These are phyloP conservation scores for Ascochyta viciae-villosae DNA, from an alignment of 2,329 filamentous ascomycete species.

Conservation along the genomic window DNA sequence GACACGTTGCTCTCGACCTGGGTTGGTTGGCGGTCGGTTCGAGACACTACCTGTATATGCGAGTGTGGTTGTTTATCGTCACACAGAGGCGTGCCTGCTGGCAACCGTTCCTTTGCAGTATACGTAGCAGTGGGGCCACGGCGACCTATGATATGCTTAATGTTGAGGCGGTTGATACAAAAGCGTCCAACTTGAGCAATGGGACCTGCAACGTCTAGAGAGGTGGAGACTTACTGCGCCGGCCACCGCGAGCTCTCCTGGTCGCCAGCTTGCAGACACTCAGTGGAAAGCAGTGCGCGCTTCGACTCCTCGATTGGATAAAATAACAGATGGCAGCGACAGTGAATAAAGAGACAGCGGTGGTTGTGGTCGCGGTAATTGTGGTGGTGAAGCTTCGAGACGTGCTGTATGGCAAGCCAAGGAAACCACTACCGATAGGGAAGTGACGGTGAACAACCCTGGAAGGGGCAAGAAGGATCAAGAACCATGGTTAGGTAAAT, in stretches of 20 bases:
- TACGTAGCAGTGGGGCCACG: conserved; percentile 23
- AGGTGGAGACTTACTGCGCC: conserved; percentile 33
- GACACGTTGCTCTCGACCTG: background rate
- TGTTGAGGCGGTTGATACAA: background rate
- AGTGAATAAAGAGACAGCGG: background rate
- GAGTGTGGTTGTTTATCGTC: conserved; percentile 19
- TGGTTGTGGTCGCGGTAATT: background rate
- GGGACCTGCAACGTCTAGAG: background rate
- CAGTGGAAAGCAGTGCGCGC: too few relatives aligned
- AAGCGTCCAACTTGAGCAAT: background rate
- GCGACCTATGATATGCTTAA: conserved; percentile 23
- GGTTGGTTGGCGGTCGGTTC: background rate
- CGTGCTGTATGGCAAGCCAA: background rate
- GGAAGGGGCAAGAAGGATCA: background rate
- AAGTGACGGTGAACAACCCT: conserved; percentile 1
- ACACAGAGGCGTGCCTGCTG: conserved; percentile 22
- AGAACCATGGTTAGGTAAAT: background rate
- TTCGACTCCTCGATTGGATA: background rate
- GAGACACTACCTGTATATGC: conserved; percentile 36
- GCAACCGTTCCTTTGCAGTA: conserved; percentile 23
- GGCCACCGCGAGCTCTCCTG: conserved; percentile 25
- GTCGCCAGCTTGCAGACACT: conserved; percentile 27
- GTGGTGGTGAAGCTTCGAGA: background rate
- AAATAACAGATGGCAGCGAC: too few relatives aligned
- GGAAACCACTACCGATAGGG: conserved; percentile 1